A percentile compares a stretch with the other conserved stretches of the same genome.
Evolutionary conservation across 768 basidiomycete species (phyloP).

Genomic region (Scleroderma bovista): DNA sequence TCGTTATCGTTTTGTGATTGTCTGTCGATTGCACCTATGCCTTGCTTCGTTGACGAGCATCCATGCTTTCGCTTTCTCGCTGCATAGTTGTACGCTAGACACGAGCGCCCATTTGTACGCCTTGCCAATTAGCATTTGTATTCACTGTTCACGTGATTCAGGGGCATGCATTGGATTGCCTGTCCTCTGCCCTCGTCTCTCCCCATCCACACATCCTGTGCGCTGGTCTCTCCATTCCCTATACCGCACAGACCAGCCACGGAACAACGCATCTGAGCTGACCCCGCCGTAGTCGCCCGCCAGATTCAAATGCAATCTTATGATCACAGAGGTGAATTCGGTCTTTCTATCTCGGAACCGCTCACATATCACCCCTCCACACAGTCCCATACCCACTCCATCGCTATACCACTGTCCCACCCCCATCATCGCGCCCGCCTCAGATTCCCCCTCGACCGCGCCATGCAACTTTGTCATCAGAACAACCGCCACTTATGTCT

Average conservation of each 20-base stretch:
- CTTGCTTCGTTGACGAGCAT: conserved; percentile 4
- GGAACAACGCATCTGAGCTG: not conserved
- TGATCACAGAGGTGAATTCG: conserved; percentile 23
- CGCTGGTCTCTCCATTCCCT: not conserved
- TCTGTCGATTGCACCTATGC: conserved; percentile 28
- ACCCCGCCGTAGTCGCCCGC: not conserved
- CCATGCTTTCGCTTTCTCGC: conserved; percentile 18
- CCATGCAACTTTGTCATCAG: conserved; percentile 12
- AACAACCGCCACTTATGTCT: conserved; percentile 1
- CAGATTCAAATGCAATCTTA: conserved; percentile 24
- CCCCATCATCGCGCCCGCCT: conserved; percentile 2
- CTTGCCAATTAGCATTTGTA: not conserved
- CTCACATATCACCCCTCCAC: conserved; percentile 7
- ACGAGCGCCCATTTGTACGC: conserved; percentile 11
- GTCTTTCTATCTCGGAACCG: not conserved
- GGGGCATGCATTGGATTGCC: not conserved
- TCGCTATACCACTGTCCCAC: conserved; percentile 13
- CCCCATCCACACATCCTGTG: not conserved
- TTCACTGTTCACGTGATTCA: not conserved
- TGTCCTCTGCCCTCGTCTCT: not conserved
- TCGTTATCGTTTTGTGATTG: conserved; percentile 18
- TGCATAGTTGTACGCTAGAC: conserved; percentile 5
- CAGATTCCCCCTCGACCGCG: conserved; percentile 14
- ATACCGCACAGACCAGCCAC: not conserved
- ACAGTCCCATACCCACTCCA: conserved; percentile 17